These are phyloP conservation scores for Pseudocercospora eumusae DNA, from an alignment of 2,329 filamentous ascomycete genomes.

Conservation along the genomic window DNA sequence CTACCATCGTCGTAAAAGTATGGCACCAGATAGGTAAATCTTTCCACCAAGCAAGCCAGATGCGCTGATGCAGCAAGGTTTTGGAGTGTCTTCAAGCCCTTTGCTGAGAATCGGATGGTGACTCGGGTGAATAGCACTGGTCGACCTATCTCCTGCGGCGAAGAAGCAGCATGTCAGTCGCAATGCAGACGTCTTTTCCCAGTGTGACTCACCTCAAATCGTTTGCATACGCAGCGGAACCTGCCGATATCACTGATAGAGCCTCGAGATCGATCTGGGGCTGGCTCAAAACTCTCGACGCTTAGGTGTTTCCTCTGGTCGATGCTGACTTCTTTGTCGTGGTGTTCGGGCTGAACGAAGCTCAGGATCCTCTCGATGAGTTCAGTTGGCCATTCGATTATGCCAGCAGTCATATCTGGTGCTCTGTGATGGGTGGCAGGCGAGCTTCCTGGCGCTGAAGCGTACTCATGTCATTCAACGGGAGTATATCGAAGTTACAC, in stretches of 20 bases:
- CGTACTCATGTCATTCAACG: constrained; percentile 3
- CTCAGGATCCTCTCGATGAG: constrained; percentile 55
- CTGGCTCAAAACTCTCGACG: constrained; percentile 54
- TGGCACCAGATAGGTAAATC: constrained; percentile 62
- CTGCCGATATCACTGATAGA: constrained; percentile 49
- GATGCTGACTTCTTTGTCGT: constrained; percentile 53
- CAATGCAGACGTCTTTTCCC: background rate
- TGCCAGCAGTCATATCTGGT: constrained; percentile 4
- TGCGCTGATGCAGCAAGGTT: constrained; percentile 52
- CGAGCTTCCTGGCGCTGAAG: background rate
- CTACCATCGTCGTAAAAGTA: constrained; percentile 59
- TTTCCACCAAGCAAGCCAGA: constrained; percentile 57
- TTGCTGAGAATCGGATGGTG: constrained; percentile 54
- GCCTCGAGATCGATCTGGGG: constrained; percentile 45
- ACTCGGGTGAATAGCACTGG: constrained; percentile 55
- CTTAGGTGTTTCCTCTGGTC: constrained; percentile 55
- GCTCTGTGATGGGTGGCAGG: background rate
- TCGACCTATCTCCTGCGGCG: constrained; percentile 46
- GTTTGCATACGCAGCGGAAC: constrained; percentile 53
- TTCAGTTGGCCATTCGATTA: constrained; percentile 44
- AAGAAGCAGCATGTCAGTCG: background rate
- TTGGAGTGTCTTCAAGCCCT: constrained; percentile 53
- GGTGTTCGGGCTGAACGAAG: constrained; percentile 52
- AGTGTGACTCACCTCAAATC: constrained; percentile 44
- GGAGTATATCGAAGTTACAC: background rate